Conservation (phyloP, 495 filamentous ascomycete species). For the Talaromyces adpressus region DNA sequence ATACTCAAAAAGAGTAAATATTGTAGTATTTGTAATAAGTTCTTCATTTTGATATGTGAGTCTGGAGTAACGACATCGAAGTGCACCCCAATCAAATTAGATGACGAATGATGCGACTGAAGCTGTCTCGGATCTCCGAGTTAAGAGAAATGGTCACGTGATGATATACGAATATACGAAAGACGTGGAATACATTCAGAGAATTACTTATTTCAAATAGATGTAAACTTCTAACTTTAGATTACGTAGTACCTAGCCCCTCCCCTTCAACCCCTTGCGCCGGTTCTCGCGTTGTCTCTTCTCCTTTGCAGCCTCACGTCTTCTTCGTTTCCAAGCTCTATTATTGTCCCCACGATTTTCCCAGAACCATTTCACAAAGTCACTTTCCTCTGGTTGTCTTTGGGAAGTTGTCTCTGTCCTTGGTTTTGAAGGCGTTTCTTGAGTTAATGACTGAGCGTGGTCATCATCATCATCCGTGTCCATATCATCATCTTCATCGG, state of each 20-base stretch:
- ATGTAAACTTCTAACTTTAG: not conserved
- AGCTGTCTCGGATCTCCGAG: not conserved
- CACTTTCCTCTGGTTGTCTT: slow-evolving; percentile 43
- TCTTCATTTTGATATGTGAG: not conserved
- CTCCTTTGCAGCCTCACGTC: slow-evolving; percentile 75
- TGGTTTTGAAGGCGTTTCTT: slow-evolving; percentile 5
- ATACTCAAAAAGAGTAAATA: not conserved
- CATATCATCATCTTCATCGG: slow-evolving; percentile 26
- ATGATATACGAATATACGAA: not conserved
- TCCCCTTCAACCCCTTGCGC: slow-evolving; percentile 35
- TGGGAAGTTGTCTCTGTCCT: slow-evolving; percentile 15
- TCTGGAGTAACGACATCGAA: not conserved
- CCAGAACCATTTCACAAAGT: slow-evolving; percentile 89
- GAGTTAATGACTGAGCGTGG: slow-evolving; percentile 8
- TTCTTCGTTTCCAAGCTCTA: slow-evolving; percentile 80
- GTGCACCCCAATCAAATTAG: not conserved
- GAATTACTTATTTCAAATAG: too few relatives aligned
- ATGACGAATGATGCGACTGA: not conserved
- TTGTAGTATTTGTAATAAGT: not conserved
- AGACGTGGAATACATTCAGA: not conserved
- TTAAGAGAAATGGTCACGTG: not conserved
- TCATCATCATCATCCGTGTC: slow-evolving; percentile 9
- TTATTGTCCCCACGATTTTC: slow-evolving; percentile 86
- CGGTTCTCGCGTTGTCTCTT: slow-evolving; percentile 81
- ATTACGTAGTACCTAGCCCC: not conserved